These are phyloP conservation scores for Coemansia sp. DNA, from an alignment of 192 early-diverging fungal genomes.

Conservation along the genomic window DNA sequence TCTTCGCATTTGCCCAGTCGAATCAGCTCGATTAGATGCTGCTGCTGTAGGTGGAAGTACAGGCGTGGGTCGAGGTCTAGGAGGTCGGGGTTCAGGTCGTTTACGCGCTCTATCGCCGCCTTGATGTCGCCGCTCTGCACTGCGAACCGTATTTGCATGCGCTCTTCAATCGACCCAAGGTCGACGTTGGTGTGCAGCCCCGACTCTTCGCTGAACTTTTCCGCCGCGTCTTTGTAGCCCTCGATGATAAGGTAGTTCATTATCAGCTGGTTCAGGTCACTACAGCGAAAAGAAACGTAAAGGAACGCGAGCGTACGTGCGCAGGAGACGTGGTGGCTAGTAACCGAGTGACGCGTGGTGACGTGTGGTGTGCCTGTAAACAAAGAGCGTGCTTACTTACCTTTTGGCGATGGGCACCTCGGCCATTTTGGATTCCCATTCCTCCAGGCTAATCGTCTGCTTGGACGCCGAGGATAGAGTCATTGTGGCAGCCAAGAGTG, in stretches of 20 bases:
- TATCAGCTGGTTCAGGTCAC: constrained; percentile 94
- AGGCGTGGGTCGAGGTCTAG: constrained; percentile 91
- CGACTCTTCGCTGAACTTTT: constrained; percentile 89
- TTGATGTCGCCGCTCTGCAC: constrained; percentile 89
- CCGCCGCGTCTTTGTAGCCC: constrained; percentile 98
- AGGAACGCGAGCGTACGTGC: too few relatives aligned
- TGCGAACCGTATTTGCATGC: constrained; percentile 91
- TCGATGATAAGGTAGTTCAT: constrained; percentile 99
- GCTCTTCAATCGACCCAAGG: constrained; percentile 85
- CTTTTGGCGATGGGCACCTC: constrained; percentile 83
- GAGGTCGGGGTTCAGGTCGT: constrained; percentile 98
- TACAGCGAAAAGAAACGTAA: constrained; percentile 21
- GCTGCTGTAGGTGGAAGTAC: constrained; percentile 96
- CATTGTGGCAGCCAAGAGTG: too few relatives aligned
- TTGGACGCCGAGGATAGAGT: constrained; percentile 51
- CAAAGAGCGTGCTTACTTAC: constrained; percentile 40
- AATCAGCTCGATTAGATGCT: constrained; percentile 95
- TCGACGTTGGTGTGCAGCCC: constrained; percentile 78
- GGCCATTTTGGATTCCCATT: constrained; percentile 81
- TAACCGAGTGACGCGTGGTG: too few relatives aligned
- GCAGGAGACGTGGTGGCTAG: too few relatives aligned
- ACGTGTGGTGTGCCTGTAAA: too few relatives aligned
- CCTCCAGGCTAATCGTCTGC: constrained; percentile 63
- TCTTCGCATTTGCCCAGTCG: constrained; percentile 71
- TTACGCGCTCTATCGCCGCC: constrained; percentile 93